Evolutionary conservation across 257 asterid genomes (phyloP), one percentile per base, ranked within the genome.

Genomic region (Solanum bulbocastanum): DNA sequence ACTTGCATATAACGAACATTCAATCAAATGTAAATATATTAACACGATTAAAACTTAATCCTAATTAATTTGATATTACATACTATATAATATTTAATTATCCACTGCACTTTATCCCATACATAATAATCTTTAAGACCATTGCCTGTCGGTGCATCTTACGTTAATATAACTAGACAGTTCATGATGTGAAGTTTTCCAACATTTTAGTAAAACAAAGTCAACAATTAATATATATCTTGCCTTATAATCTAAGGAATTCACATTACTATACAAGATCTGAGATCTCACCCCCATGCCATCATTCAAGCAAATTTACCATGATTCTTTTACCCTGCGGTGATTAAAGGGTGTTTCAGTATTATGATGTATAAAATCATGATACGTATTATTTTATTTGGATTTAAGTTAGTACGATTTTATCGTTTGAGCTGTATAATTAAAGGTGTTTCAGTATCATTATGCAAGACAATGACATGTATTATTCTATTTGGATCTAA

Each of bases 351-450:
- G 23, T 27, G 3, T 60, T 42, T 42, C 14, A 42, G 2, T 36
- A 36, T 33, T 33, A 52, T 5, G 22, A 52, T 33, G 35, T 52
- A 22, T 5, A 52, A 62, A 2, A n/a, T 6, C 13, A 69, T 30
- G 1, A 30, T 1, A 30, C 23, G 2, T 69, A 69, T 30, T 69
- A 30, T 69, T 15, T 2, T 18, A 6, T 69, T 30, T 30, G 23
- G 0, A 69, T 7, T 0, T 69, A 8, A 1, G 1, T 15, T 15
- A 0, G 1, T 69, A 14, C 2, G 18, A n/a, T 4, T 1, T 10
- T 65, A 52, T 52, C 22, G 1, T 52, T 52, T 16, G 0, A 52
- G 4, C 23, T 6, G 2, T 16, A 49, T 6, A 16, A 52, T 16
- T 2, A 16, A 52, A 0, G 23, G 1, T 52, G 62, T 0, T 5